These are phyloP conservation scores for Acrocalymma vagum DNA, from an alignment of 2,329 filamentous ascomycete species.

Conservation along the genomic window DNA sequence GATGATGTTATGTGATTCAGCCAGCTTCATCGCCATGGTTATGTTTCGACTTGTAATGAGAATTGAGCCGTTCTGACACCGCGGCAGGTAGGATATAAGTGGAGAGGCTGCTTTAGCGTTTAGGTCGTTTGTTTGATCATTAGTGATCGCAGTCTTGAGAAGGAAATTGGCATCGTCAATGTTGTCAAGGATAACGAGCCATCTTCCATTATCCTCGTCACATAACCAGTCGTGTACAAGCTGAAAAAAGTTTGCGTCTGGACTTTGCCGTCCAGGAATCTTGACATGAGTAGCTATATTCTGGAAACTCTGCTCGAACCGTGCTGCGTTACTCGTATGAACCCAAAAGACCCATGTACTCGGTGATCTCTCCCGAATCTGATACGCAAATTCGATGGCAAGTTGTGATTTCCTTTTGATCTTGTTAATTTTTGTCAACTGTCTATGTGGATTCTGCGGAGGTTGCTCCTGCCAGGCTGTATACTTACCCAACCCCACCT, in stretches of 20 bases:
- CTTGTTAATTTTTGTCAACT: not conserved
- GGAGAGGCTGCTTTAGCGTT: conserved; percentile 1
- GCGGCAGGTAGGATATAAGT: conserved; percentile 19
- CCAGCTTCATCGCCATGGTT: conserved; percentile 6
- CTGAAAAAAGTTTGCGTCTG: conserved; percentile 14
- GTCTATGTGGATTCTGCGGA: no score
- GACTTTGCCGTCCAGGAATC: conserved; percentile 15
- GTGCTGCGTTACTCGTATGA: conserved; percentile 12
- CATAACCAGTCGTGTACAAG: conserved; percentile 22
- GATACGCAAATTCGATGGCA: conserved; percentile 22
- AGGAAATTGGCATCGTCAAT: conserved; percentile 23
- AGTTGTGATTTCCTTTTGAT: conserved; percentile 26
- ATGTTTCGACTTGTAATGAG: conserved; percentile 11
- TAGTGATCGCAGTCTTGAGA: not conserved
- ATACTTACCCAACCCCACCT: conserved; percentile 30
- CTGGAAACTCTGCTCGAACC: conserved; percentile 16
- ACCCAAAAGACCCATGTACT: conserved; percentile 25
- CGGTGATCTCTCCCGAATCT: conserved; percentile 10
- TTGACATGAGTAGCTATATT: conserved; percentile 19
- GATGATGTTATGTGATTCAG: conserved; percentile 9
- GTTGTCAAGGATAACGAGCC: conserved; percentile 32
- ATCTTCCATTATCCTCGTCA: conserved; percentile 18
- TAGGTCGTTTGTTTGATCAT: conserved; percentile 1
- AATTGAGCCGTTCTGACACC: conserved; percentile 15
- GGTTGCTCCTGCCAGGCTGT: no score